Percentiles rank a stretch among this genome's conserved stretches.
Evolutionary conservation across 1,284 basidiomycete genomes (phyloP).

Genomic region (Pholiota adiposa): DNA sequence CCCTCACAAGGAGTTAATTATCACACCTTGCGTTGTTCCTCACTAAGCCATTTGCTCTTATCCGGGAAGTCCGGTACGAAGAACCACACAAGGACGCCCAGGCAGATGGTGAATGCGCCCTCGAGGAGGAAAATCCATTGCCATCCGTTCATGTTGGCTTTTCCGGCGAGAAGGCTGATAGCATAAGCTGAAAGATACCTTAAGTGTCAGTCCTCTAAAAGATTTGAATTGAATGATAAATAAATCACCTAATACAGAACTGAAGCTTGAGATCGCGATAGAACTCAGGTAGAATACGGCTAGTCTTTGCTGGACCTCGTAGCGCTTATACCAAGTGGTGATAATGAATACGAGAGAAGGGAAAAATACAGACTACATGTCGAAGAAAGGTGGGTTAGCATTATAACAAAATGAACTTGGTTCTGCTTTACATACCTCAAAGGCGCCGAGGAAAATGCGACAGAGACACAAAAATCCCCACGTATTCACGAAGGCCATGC

Average conservation of each 20-base stretch:
- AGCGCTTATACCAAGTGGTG: conserved; percentile 49
- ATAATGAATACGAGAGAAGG: conserved; percentile 48
- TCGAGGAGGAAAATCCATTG: conserved; percentile 27
- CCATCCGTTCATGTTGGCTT: conserved; percentile 32
- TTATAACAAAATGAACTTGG: background rate
- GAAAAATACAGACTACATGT: conserved; percentile 41
- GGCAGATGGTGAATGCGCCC: conserved; percentile 21
- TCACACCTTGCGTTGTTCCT: conserved; percentile 23
- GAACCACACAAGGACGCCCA: conserved; percentile 24
- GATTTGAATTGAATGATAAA: background rate
- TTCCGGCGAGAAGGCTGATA: conserved; percentile 38
- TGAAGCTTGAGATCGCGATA: conserved; percentile 41
- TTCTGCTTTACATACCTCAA: conserved; percentile 36
- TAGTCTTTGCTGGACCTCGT: conserved; percentile 46
- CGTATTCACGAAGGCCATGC: conserved; percentile 43
- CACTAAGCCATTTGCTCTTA: conserved; percentile 22
- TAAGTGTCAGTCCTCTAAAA: too few relatives aligned
- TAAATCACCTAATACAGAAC: conserved; percentile 33
- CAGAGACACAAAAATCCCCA: conserved; percentile 42
- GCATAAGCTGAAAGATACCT: conserved; percentile 33
- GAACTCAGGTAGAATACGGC: conserved; percentile 45
- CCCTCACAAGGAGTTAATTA: too few relatives aligned
- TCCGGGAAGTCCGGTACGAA: conserved; percentile 27
- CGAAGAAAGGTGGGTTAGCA: background rate
- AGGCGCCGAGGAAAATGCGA: conserved; percentile 40